Conservation (phyloP, 805 yeast genomes). For the Cyberlindnera galapagoensis region DNA sequence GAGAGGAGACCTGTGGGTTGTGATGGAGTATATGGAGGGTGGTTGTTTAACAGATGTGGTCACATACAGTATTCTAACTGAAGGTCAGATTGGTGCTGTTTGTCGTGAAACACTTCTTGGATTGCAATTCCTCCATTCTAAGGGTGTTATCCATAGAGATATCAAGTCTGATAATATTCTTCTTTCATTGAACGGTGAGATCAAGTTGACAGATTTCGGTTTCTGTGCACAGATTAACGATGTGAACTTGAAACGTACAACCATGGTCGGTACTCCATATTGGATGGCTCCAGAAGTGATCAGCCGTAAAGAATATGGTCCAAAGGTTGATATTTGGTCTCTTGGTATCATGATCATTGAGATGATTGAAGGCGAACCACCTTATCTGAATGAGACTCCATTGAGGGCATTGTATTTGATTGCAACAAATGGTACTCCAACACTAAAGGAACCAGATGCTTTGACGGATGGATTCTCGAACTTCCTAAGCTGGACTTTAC, state of each 20-base stretch:
- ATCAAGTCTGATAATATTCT: slow-evolving; percentile 92
- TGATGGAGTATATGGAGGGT: slow-evolving; percentile 99
- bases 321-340: slow-evolving; percentile 97
- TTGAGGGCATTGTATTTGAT: slow-evolving; percentile 87
- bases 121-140: slow-evolving; percentile 77
- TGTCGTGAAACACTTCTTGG: slow-evolving; percentile 89
- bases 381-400: slow-evolving; percentile 94
- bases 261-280: slow-evolving; percentile 99
- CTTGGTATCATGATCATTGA: slow-evolving; percentile 97
- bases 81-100: slow-evolving; percentile 92
- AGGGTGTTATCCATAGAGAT: slow-evolving; percentile 93
- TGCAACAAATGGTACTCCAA: slow-evolving; percentile 96
- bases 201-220: slow-evolving; percentile 92
- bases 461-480: slow-evolving; percentile 57
- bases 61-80: slow-evolving; percentile 81
- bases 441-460: slow-evolving; percentile 80
- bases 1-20: slow-evolving; percentile 86
- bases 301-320: slow-evolving; percentile 89
- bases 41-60: slow-evolving; percentile 95
- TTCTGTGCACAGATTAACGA: slow-evolving; percentile 93
- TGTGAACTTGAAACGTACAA: slow-evolving; percentile 78
- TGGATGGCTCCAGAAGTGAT: slow-evolving; percentile 99
- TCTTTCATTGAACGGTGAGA: slow-evolving; percentile 76
- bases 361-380: slow-evolving; percentile 99
- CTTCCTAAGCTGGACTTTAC: slow-evolving; percentile 78